These are phyloP conservation scores for Lojkania enalia DNA, from an alignment of 2,329 filamentous ascomycete genomes.

Conservation along the genomic window DNA sequence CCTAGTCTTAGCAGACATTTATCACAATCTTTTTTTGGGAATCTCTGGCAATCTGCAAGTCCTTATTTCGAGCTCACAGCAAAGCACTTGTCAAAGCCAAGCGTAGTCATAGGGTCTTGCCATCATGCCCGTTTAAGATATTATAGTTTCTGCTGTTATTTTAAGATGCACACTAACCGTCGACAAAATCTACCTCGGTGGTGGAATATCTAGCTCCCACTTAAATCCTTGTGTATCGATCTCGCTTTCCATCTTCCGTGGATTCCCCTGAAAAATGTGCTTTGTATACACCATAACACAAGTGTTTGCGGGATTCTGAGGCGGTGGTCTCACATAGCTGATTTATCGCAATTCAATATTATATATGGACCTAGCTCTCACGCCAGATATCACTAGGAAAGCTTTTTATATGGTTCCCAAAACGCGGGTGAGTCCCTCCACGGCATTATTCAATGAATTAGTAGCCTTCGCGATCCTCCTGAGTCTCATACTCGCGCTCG, in stretches of 20 bases:
- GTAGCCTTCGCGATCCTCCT: no score
- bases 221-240: conserved; percentile 54
- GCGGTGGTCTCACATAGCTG: not conserved
- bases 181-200: conserved; percentile 50
- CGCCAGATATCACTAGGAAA: not conserved
- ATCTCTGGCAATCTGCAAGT: no score
- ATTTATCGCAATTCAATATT: not conserved
- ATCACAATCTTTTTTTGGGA: no score
- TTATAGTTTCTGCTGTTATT: no score
- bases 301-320: not conserved
- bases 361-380: not conserved
- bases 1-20: no score
- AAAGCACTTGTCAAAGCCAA: no score
- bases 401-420: not conserved
- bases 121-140: no score
- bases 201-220: conserved; percentile 54
- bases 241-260: not conserved
- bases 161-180: no score
- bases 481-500: no score
- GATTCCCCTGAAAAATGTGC: not conserved
- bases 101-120: no score
- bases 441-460: no score
- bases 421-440: not conserved
- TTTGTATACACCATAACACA: not conserved
- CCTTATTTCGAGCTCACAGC: no score